Conservation (phyloP, 2,329 filamentous ascomycete genomes). For the Penicillium sp. region DNA sequence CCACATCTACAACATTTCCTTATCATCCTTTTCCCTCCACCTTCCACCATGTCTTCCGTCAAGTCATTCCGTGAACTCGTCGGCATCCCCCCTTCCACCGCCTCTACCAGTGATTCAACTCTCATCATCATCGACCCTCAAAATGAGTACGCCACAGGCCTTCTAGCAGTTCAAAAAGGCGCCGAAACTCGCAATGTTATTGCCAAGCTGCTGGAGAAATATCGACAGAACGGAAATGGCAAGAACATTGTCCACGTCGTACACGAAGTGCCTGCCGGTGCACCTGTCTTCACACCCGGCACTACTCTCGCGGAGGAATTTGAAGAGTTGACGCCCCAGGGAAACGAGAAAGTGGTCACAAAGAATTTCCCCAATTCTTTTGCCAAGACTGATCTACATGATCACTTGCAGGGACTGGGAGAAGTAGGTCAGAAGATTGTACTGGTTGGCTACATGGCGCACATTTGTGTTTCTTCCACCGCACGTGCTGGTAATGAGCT, state of each 20-base stretch:
- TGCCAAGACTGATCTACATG: constrained; percentile 58
- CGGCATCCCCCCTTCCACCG: constrained; percentile 55
- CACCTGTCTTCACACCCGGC: constrained; percentile 64
- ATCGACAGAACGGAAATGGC: constrained; percentile 50
- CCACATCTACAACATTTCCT: not conserved
- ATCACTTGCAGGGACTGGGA: constrained; percentile 51
- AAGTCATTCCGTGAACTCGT: constrained; percentile 52
- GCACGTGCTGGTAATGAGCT: constrained; percentile 59
- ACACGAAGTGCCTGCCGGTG: constrained; percentile 58
- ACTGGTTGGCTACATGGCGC: constrained; percentile 47
- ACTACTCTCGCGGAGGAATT: constrained; percentile 62
- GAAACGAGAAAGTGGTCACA: constrained; percentile 56
- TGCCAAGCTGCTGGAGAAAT: constrained; percentile 56
- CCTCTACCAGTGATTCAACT: constrained; percentile 57
- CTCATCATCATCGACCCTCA: constrained; percentile 70
- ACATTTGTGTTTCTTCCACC: constrained; percentile 64
- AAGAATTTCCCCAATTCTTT: constrained; percentile 63
- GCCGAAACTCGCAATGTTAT: constrained; percentile 56
- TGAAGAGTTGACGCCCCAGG: constrained; percentile 54
- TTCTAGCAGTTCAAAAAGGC: constrained; percentile 57
- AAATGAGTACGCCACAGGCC: constrained; percentile 61
- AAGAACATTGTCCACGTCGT: constrained; percentile 60
- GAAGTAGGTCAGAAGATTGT: constrained; percentile 58
- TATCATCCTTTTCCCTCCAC: not conserved
- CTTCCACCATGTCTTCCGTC: constrained; percentile 10